Percentiles rank a stretch among this genome's conserved stretches.
phyloP scores from a whole-genome alignment of 176 grass and related monocot genomes.

The Pharus latifolius region DNA sequence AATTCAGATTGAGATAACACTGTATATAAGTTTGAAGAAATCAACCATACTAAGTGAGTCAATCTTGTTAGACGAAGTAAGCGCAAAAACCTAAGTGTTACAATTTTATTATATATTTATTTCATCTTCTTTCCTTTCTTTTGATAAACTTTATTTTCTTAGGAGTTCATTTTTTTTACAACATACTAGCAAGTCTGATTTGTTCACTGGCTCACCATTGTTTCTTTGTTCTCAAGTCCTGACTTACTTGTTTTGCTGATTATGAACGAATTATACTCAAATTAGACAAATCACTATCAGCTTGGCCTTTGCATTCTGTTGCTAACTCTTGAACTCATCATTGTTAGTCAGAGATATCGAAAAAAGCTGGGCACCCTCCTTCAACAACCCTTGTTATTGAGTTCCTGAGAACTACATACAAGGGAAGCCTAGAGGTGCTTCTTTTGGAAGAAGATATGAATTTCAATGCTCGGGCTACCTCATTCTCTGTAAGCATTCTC shows the following conservation, averaged over 20 bases:
- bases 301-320: not conserved
- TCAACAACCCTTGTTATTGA: slow-evolving; percentile 43
- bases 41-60: no score
- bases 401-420: slow-evolving; percentile 54
- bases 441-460: slow-evolving; percentile 89
- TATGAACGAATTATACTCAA: not conserved
- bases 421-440: slow-evolving; percentile 50
- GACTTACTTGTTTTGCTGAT: not conserved
- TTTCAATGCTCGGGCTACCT: slow-evolving; percentile 71
- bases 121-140: not conserved
- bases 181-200: not conserved
- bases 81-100: no score
- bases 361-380: slow-evolving; percentile 48
- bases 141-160: not conserved
- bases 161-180: not conserved
- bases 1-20: no score
- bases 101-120: not conserved
- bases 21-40: no score
- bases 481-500: slow-evolving; percentile 42
- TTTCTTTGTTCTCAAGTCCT: not conserved
- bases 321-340: not conserved
- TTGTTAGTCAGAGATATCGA: slow-evolving; percentile 79
- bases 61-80: no score
- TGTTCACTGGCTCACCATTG: not conserved
- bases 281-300: not conserved